Evolutionary conservation across 202 grass and related monocot genomes (phyloP).

Genomic region (Schoenoplectus triqueter): DNA sequence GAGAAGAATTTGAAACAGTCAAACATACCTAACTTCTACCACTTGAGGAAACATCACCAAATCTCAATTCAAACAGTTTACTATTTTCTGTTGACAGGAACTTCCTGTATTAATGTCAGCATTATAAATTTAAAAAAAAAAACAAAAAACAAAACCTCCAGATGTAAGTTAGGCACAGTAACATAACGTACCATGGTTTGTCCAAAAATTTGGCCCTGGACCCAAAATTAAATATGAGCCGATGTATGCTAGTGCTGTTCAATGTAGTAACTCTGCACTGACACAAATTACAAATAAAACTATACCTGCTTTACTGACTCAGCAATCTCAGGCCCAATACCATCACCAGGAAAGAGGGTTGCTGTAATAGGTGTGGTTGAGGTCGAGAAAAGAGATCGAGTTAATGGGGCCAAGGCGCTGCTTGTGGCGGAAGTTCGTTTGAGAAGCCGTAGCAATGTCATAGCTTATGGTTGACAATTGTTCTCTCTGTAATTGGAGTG

Average conservation of each 20-base stretch:
- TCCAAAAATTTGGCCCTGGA: too few species aligned
- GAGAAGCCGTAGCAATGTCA: slow-evolving; percentile 43
- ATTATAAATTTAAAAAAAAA: too few species aligned
- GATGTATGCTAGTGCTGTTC: too few species aligned
- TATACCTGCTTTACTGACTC: slow-evolving; percentile 78
- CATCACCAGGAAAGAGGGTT: slow-evolving; percentile 86
- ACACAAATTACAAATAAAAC: not conserved
- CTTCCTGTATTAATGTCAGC: too few species aligned
- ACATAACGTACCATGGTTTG: not conserved
- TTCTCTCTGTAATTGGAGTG: slow-evolving; percentile 20
- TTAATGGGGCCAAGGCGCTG: slow-evolving; percentile 30
- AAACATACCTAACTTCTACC: not conserved
- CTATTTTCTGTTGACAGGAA: too few species aligned
- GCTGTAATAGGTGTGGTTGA: slow-evolving; percentile 55
- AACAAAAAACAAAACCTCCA: too few species aligned
- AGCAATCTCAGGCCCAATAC: slow-evolving; percentile 87
- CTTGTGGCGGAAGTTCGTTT: slow-evolving; percentile 31
- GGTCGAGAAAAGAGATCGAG: slow-evolving; percentile 48
- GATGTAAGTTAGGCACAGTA: not conserved
- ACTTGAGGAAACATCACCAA: not conserved
- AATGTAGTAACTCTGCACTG: not conserved
- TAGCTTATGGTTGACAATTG: not conserved
- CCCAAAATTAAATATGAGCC: too few species aligned
- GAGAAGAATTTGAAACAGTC: not conserved
- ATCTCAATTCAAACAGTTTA: too few species aligned